Base-by-base conservation (phyloP, 2,329 filamentous ascomycete species). In the Neoscytalidium dimidiatum region DNA sequence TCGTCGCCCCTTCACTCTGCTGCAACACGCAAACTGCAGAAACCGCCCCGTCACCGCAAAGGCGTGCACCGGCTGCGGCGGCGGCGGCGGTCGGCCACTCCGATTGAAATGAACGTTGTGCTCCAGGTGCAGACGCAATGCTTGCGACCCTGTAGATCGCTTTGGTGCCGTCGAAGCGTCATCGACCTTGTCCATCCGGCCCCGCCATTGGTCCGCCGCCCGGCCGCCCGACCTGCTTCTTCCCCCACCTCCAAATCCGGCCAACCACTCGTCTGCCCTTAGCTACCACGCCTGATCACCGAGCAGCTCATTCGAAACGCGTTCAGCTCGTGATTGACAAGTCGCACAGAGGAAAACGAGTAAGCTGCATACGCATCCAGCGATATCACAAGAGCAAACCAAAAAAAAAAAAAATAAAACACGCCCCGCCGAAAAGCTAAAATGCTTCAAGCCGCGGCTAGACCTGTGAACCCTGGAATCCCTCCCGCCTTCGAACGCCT, bases 111-210 rank as follows among this genome's bases (percentile, higher is more conserved):
- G 23, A 33, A 31, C 56, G 28, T 46, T 60, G 28, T 41, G 38
- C 8, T 41, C 7, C 21, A 41, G 4, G 56, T 46, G 56, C 56
- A 13, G n/a, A 44, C 53, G 38, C 53, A 29, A 44, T 43, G 26
- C 53, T 51, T 29, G 38, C 53, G 53, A 58, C 53, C 53, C 53
- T 58, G 53, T 43, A 43, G 31, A 43, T 64, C 62, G 62, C 41
- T 57, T 58, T 64, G 41, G 62, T 57, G 43, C 43, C 49, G 52
- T 64, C 62, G 43, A 64, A 21, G 62, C 62, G 62, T 64, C 62
- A 64, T 64, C 51, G 62, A 64, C 35, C 17, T 38, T 17, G 9
- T 17, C 21, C 19, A n/a, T 6, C 29, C 44, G 4, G 14, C 14
- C n/a, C 13, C 8, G 13, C 13, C 56, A 60, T 60, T 60, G 56